Conservation (phyloP, 2,329 filamentous ascomycete species). For the Alternaria brassicicola region DNA sequence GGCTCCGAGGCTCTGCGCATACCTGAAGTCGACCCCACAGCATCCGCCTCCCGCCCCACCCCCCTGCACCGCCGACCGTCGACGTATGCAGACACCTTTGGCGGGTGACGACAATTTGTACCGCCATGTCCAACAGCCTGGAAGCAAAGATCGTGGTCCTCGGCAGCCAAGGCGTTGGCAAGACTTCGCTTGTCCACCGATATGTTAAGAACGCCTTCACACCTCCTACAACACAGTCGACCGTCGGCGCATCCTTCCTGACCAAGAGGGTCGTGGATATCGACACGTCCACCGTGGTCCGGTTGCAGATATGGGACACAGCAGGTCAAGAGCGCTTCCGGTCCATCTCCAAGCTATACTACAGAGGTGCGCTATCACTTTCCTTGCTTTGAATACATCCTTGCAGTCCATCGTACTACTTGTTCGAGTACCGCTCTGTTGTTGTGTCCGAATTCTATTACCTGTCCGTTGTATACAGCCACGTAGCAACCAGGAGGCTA, state of each 20-base stretch:
- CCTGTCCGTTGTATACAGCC: neutral
- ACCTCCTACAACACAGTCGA: slow-evolving; percentile 58
- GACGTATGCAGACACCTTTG: neutral
- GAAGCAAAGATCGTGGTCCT: slow-evolving; percentile 84
- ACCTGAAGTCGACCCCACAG: slow-evolving; percentile 17
- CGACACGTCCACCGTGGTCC: slow-evolving; percentile 83
- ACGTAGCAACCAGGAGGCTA: neutral
- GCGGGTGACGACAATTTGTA: neutral
- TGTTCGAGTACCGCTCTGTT: neutral
- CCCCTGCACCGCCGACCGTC: slow-evolving; percentile 5
- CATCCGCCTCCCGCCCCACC: neutral
- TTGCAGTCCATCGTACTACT: neutral
- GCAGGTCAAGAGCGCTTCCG: slow-evolving; percentile 95
- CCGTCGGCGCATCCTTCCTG: slow-evolving; percentile 61
- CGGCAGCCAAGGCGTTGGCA: slow-evolving; percentile 79
- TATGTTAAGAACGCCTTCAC: slow-evolving; percentile 76
- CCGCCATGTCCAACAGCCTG: slow-evolving; percentile 59
- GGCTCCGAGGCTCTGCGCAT: slow-evolving; percentile 16
- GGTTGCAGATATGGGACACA: slow-evolving; percentile 97
- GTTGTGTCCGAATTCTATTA: too few species aligned
- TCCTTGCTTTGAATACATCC: slow-evolving; percentile 3
- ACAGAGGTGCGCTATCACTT: slow-evolving; percentile 61
- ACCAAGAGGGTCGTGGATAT: slow-evolving; percentile 74
- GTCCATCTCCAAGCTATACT: slow-evolving; percentile 93
- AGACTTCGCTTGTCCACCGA: slow-evolving; percentile 77